Percentiles rank a stretch among this genome's conserved stretches.
Conservation (phyloP, 139 green algal species). For the Mychonastes homosphaera region DNA sequence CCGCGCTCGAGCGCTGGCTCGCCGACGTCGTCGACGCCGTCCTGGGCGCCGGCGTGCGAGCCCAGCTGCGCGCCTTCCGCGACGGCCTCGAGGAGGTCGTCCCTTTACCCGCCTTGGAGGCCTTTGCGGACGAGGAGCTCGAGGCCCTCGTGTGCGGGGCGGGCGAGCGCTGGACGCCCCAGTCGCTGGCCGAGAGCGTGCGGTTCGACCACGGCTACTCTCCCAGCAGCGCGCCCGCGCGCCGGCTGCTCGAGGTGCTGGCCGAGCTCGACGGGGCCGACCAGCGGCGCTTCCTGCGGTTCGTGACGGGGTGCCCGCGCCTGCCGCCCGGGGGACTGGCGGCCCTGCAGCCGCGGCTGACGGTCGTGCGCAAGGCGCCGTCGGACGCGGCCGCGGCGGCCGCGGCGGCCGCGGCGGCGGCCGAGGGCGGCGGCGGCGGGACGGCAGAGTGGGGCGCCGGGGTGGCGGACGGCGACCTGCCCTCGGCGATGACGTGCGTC, state of each 20-base stretch:
- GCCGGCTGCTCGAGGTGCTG: conserved; percentile 76
- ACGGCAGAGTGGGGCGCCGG: conserved; percentile 6
- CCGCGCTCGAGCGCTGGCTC: conserved; percentile 75
- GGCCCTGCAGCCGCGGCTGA: conserved; percentile 82
- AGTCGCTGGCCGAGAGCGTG: conserved; percentile 67
- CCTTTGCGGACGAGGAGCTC: conserved; percentile 89
- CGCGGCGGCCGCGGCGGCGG: neutral
- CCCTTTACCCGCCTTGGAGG: conserved; percentile 20
- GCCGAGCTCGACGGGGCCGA: conserved; percentile 69
- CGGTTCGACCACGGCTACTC: conserved; percentile 96
- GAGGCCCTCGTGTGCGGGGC: conserved; percentile 85
- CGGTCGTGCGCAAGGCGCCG: conserved; percentile 88
- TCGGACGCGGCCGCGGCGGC: conserved; percentile 4
- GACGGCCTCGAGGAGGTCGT: conserved; percentile 78
- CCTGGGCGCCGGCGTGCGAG: conserved; percentile 58
- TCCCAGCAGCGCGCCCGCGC: conserved; percentile 29
- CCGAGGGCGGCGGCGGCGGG: neutral
- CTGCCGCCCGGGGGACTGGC: conserved; percentile 85
- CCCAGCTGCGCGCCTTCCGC: conserved; percentile 69
- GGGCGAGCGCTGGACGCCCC: conserved; percentile 72
- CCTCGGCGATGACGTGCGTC: conserved; percentile 97
- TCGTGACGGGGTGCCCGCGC: conserved; percentile 88
- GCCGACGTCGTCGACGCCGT: conserved; percentile 75
- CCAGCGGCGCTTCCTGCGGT: conserved; percentile 88
- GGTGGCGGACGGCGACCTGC: conserved; percentile 75